These are phyloP conservation scores for Pyrenula massariospora DNA, from an alignment of 495 filamentous ascomycete species.

Conservation along the genomic window DNA sequence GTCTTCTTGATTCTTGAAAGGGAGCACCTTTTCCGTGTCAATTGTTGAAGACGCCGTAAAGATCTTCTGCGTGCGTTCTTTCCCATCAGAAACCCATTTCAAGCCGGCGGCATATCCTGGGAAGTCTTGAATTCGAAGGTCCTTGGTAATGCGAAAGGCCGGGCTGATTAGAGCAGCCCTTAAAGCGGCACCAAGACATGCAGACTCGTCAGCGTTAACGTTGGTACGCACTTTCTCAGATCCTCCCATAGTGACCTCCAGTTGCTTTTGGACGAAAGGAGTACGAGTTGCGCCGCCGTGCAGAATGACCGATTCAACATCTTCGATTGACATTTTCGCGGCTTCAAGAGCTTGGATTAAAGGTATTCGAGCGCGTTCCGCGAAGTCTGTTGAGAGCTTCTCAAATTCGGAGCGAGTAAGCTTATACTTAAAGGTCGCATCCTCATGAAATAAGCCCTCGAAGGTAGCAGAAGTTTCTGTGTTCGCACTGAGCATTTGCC, in stretches of 20 bases:
- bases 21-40: slow-evolving; percentile 75
- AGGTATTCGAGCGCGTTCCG: slow-evolving; percentile 53
- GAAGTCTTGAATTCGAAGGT: slow-evolving; percentile 69
- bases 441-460: slow-evolving; percentile 73
- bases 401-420: slow-evolving; percentile 75
- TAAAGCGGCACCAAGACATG: slow-evolving; percentile 94
- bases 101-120: slow-evolving; percentile 62
- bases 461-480: slow-evolving; percentile 67
- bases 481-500: slow-evolving; percentile 91
- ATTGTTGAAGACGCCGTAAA: slow-evolving; percentile 70
- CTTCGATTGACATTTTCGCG: slow-evolving; percentile 58
- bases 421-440: slow-evolving; percentile 89
- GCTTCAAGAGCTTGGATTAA: slow-evolving; percentile 63
- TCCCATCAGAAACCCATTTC: slow-evolving; percentile 48
- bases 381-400: slow-evolving; percentile 57
- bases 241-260: slow-evolving; percentile 63
- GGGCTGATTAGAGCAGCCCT: slow-evolving; percentile 83
- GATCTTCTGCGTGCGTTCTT: slow-evolving; percentile 60
- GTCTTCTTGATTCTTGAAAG: slow-evolving; percentile 74
- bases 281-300: slow-evolving; percentile 86
- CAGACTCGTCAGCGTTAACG: slow-evolving; percentile 94
- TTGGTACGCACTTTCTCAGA: slow-evolving; percentile 76
- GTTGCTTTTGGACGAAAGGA: slow-evolving; percentile 83
- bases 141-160: slow-evolving; percentile 84
- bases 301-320: slow-evolving; percentile 84